Base-by-base conservation (phyloP, 2,329 filamentous ascomycete species). In the Fusarium guadeloupense region DNA sequence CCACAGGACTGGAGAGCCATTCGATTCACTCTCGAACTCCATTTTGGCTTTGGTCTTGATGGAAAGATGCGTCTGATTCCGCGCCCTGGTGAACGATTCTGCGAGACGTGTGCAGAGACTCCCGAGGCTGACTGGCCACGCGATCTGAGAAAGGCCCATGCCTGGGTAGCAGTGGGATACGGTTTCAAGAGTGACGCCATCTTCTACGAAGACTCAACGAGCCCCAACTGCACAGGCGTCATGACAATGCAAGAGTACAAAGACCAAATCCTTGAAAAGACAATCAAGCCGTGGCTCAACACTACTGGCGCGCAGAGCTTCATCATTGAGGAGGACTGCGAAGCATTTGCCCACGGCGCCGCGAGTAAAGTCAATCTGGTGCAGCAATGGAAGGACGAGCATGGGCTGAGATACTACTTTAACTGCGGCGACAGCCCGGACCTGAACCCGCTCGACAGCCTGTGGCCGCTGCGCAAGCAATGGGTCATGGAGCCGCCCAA, bases 21-120 rank as follows among this genome's bases (percentile, higher is more conserved):
- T 16, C 69, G 75, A 5, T 77, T 77, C 66, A 76, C 74, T 51
- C 67, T 69, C 12, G 75, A 77, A 62, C 64, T 77, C 41, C 75
- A 77, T 53, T 77, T 77, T 60, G 75, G 73, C 3, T 75, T 77
- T 54, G 75, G 74, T 12, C 70, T 75, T 12, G 74, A 77, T 43
- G 75, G 75, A 37, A 70, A 66, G 52, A 70, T 77, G 68, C 70
- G 75, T 4, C 55, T 77, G 12, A 52, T 76, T 7, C 75, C 75
- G 10, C 57, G 72, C 23, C 50, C 71, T 10, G 75, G 75, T n/a
- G 74, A 77, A 66, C 67, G 62, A 34, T 64, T 69, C 34, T 77
- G 75, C 26, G 60, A 72, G 3, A 23, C 13, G 3, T 77, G 75
- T 52, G 54, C 23, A 10, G 42, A 61, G 6, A 46, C 48, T n/a